Base-by-base conservation (phyloP, 1,139 yeast species). In the Kluyveromyces sp. region DNA sequence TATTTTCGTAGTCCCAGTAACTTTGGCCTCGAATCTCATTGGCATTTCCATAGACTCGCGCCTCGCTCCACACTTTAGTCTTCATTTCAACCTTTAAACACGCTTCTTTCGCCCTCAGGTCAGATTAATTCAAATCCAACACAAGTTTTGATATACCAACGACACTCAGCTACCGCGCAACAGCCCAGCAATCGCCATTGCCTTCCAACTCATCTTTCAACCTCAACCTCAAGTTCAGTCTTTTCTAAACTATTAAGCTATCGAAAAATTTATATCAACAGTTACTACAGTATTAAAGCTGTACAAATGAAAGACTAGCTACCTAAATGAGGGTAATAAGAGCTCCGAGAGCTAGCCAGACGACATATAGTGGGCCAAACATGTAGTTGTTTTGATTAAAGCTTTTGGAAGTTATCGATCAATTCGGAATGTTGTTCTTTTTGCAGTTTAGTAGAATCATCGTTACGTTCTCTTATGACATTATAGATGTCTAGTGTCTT, bases 1-100 rank as follows among this genome's bases (percentile, higher is more conserved):
- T 77, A 54, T 74, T 76, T 54, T 78, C 95, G 62, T 92, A 92
- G 67, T 92, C 97, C 96, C 97, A 92, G 69, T 92, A 92, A 51
- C 84, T 85, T 48, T 76, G 72, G 42, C 95, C 94, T 64, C 85
- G 79, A 48, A 71, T 71, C 53, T 77, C 78, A 64, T 88, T 88
- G 49, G 79, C 95, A 64, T 89, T 88, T 22, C 94, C 83, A 61
- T 88, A 92, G 28, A 88, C 95, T 52, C 87, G 71, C n/a, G 96
- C 80, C 41, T 83, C 81, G 16, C 95, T 85, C 58, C 61, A 60
- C 30, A 58, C 54, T 48, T 58, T 54, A 47, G 61, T 52, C 49
- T 56, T 54, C 64, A 60, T 56, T 11, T 25, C 25, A 13, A 7
- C 8, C 33, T 30, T 12, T 12, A 30, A n/a, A 12, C 8, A 4